Percentiles rank a stretch among this genome's conserved stretches.
These are phyloP conservation scores for Penicillium verhagenii DNA, from an alignment of 495 filamentous ascomycete species.

Conservation along the genomic window DNA sequence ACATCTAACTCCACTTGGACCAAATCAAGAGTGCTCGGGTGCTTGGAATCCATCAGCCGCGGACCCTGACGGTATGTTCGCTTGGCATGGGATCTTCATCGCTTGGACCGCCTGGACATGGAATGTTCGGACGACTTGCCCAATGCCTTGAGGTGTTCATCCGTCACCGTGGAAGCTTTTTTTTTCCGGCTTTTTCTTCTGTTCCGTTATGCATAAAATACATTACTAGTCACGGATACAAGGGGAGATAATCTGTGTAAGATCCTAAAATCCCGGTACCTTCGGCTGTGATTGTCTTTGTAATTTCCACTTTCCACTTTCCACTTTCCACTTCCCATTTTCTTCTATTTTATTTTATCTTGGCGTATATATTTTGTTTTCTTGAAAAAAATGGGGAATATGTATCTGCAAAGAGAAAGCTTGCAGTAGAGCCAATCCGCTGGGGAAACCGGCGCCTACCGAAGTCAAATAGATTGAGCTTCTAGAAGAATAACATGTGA, in stretches of 20 bases:
- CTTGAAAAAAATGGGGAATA: too few relatives aligned
- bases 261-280: background rate
- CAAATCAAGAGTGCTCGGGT: background rate
- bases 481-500: slow-evolving; percentile 21
- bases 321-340: too few relatives aligned
- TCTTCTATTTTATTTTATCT: too few relatives aligned
- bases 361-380: background rate
- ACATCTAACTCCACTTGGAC: slow-evolving; percentile 5
- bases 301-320: too few relatives aligned
- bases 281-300: too few relatives aligned
- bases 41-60: slow-evolving; percentile 18
- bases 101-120: background rate
- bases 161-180: too few relatives aligned
- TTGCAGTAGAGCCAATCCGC: background rate
- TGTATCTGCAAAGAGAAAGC: too few relatives aligned
- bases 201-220: background rate
- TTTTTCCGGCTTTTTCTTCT: background rate
- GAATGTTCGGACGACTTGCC: background rate
- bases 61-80: slow-evolving; percentile 22
- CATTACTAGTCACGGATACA: background rate
- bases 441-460: slow-evolving; percentile 16
- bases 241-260: background rate
- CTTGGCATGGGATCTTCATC: slow-evolving; percentile 17
- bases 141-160: background rate
- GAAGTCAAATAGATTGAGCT: slow-evolving; percentile 18